Base-by-base conservation (phyloP, 306 rosid genomes). In the Trifolium dubium region DNA sequence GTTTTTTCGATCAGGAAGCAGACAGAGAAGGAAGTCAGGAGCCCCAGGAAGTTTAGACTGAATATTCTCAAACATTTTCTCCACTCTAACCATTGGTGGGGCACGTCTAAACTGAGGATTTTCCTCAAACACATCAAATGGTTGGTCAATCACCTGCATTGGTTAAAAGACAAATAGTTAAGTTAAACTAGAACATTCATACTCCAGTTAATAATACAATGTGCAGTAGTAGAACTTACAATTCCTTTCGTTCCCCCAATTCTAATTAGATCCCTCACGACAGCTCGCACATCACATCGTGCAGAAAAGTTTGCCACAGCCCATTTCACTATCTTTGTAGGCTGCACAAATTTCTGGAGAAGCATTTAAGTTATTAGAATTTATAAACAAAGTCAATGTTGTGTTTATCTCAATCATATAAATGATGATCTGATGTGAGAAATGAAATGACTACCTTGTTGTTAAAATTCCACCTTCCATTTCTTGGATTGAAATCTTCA, bases 1-100 rank as follows among this genome's bases (percentile, higher is more conserved):
- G 68, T 91, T 94, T 75, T 94, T 94, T 37, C 98, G 81, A 77
- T 94, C 98, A 8, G 98, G 97, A 69, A 94, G 89, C 85, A 94
- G 47, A 73, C 98, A 94, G 3, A 94, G 92, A 63, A 94, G 86
- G 59, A 92, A 94, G 43, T 83, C 85, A 23, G 97, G 98, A 37
- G 87, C 89, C 37, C 95, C 98, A 12, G 98, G 98, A 80, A 94
- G 97, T 72, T 83, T 91, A 6, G 94, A 84, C 67, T 89, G 91
- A 37, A 94, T 78, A 3, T 64, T 81, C 81, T 94, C 98, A 34
- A 94, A 91, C 95, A 94, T 88, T 81, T 88, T 91, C 61, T 94
- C 98, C 49, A 94, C 98, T 56, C 98, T 79, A 41, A 88, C 97
- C 87, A 91, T 14, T 1, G 98, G 97, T 1, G 98, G 95, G 14